Percentiles rank a stretch among this genome's conserved stretches.
phyloP scores from a whole-genome alignment of 805 yeast species.

The Ogataea henricii region DNA sequence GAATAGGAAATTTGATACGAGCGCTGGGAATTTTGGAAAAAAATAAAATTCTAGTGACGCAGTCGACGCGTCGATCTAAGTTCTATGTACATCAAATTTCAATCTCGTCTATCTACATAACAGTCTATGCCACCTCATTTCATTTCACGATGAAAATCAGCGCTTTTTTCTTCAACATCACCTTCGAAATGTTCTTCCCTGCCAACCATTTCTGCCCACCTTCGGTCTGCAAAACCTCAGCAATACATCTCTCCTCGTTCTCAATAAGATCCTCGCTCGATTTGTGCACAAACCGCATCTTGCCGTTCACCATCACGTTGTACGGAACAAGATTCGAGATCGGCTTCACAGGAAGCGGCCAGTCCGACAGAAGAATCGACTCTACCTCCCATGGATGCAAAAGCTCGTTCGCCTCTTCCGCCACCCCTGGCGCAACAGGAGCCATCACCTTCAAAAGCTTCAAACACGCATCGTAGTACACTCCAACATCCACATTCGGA shows the following conservation, averaged over 20 bases:
- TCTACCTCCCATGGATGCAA: constrained; percentile 31
- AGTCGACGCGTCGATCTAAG: background rate
- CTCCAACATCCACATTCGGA: constrained; percentile 36
- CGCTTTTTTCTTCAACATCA: constrained; percentile 49
- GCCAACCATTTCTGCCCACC: constrained; percentile 45
- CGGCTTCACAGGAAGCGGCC: constrained; percentile 57
- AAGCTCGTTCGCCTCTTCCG: constrained; percentile 80
- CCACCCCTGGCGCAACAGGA: constrained; percentile 79
- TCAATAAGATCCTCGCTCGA: constrained; percentile 38
- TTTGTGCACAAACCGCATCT: constrained; percentile 49
- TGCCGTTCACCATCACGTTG: constrained; percentile 75
- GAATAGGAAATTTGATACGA: constrained; percentile 14
- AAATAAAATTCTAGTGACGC: background rate
- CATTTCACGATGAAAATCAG: constrained; percentile 27
- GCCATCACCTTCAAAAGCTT: constrained; percentile 64
- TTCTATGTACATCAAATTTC: no score
- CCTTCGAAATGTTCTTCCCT: constrained; percentile 47
- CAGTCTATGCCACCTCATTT: no score
- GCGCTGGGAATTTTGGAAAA: no score
- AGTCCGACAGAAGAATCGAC: constrained; percentile 57
- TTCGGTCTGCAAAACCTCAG: constrained; percentile 35
- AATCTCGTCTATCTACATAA: no score
- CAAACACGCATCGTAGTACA: constrained; percentile 51
- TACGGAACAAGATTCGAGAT: constrained; percentile 44
- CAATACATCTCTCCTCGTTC: constrained; percentile 39